Evolutionary conservation across 2,329 filamentous ascomycete genomes (phyloP).

Genomic region (Fusarium udum): DNA sequence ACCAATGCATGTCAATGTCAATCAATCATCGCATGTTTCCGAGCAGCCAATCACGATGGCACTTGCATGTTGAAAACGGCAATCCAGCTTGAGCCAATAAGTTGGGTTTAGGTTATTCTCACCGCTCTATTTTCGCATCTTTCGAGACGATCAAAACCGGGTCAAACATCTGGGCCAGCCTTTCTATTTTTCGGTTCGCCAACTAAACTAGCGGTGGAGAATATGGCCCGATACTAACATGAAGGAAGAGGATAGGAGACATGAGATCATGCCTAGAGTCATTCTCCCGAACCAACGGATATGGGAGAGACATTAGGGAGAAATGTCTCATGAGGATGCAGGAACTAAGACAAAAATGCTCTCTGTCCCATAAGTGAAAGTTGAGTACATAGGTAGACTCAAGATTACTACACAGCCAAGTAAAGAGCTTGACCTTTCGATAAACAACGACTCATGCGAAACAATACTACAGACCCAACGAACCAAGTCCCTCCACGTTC

Average conservation of each 20-base stretch:
- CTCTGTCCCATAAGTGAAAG: not conserved
- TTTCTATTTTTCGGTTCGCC: not conserved
- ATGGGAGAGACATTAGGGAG: not conserved
- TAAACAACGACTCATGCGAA: not conserved
- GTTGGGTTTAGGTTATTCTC: slow-evolving; percentile 9
- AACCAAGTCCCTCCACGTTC: slow-evolving; percentile 38
- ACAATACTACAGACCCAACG: slow-evolving; percentile 1
- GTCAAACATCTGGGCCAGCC: not conserved
- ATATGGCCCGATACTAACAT: slow-evolving; percentile 26
- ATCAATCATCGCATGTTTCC: slow-evolving; percentile 15
- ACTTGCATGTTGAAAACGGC: slow-evolving; percentile 34
- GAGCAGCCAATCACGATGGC: slow-evolving; percentile 31
- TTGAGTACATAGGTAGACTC: not conserved
- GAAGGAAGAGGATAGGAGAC: not conserved
- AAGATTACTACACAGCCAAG: not conserved
- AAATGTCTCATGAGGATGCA: slow-evolving; percentile 1
- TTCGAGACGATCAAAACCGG: slow-evolving; percentile 3
- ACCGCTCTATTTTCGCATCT: slow-evolving; percentile 17
- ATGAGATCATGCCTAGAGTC: not conserved
- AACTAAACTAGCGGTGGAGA: slow-evolving; percentile 26
- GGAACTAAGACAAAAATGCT: slow-evolving; percentile 17
- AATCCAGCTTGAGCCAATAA: slow-evolving; percentile 19
- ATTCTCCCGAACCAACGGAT: not conserved
- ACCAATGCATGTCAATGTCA: slow-evolving; percentile 24
- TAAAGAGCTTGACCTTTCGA: not conserved